Base-by-base conservation (phyloP, 345 rosid species). In the Theobroma cacao region DNA sequence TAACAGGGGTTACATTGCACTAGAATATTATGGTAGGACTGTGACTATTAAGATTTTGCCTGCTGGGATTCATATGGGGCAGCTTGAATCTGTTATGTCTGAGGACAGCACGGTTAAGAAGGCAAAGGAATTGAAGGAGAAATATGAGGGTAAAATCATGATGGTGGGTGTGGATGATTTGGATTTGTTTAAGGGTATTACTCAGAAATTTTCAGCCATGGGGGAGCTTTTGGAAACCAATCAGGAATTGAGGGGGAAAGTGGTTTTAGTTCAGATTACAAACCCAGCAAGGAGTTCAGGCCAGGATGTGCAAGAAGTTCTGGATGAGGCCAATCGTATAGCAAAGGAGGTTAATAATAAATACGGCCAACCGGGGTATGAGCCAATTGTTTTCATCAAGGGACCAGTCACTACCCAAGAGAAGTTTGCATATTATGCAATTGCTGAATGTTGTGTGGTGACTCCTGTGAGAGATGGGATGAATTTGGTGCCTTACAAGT, bases 391-490 rank as follows among this genome's bases (percentile, higher is more conserved):
- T 64, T 81, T 80, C 61, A 77, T 91, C 41, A 83, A 87, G 38
- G 86, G 87, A 41, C 90, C 87, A 0, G 85, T 91, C 13, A 89
- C 89, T 56, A 86, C 91, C 17, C 79, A 82, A 71, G 97, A 94
- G 77, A 92, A 92, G 81, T 88, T 85, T 2, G 90, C 94, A 5
- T 92, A 89, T 38, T 94, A 86, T 77, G 89, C 92, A 0, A 76
- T 94, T 72, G 87, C 98, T 0, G 94, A 92, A 45, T 94, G 94
- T 69, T 90, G 89, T 79, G 88, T 92, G 76, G 98, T 92, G 79
- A 94, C 85, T 80, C 89, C 92, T 47, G 90, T 94, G 11, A 87
- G 98, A 76, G 98, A 94, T 80, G 98, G 98, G 72, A 92, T 94
- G 98, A 94, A 94, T 85, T 75, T 94, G 86, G 91, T 91, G 74